A percentile compares a stretch with the other conserved stretches of the same genome.
Evolutionary conservation across 805 yeast genomes (phyloP).

Genomic region (Kregervanrija delftensis): DNA sequence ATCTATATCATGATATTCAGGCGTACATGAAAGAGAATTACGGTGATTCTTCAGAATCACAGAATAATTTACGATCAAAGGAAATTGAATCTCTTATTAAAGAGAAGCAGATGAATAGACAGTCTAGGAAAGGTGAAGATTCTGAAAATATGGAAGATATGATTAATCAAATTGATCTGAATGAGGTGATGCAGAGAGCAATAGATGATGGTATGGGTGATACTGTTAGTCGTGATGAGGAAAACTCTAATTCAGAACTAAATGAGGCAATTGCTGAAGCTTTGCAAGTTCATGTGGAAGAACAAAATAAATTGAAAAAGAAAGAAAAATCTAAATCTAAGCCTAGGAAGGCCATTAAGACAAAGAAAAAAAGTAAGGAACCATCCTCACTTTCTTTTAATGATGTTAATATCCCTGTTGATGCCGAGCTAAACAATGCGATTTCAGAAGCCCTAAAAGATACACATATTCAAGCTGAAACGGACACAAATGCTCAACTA

Average conservation of each 20-base stretch:
- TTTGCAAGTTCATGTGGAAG: constrained; percentile 9
- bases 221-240: constrained; percentile 9
- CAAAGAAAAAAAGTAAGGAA: neutral
- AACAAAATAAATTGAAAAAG: neutral
- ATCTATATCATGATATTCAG: constrained; percentile 8
- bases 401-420: neutral
- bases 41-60: neutral
- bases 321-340: constrained; percentile 1
- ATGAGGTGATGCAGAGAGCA: constrained; percentile 16
- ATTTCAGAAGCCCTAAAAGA: constrained; percentile 20
- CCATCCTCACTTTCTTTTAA: neutral
- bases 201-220: constrained; percentile 13
- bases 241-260: constrained; percentile 16
- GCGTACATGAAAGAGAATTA: constrained; percentile 1
- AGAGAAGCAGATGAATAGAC: no score
- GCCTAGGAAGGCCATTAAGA: constrained; percentile 1
- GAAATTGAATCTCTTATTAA: neutral
- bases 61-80: constrained; percentile 1
- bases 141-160: constrained; percentile 6
- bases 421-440: constrained; percentile 17
- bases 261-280: constrained; percentile 24
- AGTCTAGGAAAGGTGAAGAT: neutral
- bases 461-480: neutral
- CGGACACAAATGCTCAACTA: neutral
- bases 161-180: constrained; percentile 9